phyloP scores from a whole-genome alignment of 1,139 yeast species.

The Geotrichum candidum region DNA sequence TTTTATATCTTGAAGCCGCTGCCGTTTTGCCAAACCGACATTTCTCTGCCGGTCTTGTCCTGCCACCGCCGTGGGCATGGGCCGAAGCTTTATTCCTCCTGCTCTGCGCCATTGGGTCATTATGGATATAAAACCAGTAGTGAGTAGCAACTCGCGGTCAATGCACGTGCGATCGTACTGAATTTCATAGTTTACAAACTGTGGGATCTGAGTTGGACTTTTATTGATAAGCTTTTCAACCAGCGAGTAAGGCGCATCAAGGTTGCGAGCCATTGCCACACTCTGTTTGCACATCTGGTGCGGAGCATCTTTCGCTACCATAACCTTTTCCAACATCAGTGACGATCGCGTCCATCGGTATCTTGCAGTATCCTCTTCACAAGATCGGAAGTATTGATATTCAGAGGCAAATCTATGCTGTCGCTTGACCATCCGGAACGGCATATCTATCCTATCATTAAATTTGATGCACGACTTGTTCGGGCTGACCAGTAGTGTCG shows the following conservation, averaged over 20 bases:
- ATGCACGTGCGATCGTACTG: conserved; percentile 17
- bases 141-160: conserved; percentile 20
- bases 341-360: conserved; percentile 13
- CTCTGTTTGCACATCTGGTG: conserved; percentile 8
- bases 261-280: conserved; percentile 14
- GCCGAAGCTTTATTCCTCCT: not conserved
- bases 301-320: conserved; percentile 9
- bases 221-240: conserved; percentile 1
- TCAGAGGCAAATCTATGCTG: conserved; percentile 7
- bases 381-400: conserved; percentile 14
- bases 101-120: conserved; percentile 20
- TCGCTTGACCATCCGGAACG: conserved; percentile 12
- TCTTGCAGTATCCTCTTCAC: conserved; percentile 7
- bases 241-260: not conserved
- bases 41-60: not conserved
- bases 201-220: not conserved
- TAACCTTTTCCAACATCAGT: conserved; percentile 14
- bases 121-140: conserved; percentile 22
- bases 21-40: too few species aligned
- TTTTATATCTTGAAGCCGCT: not conserved
- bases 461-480: conserved; percentile 16
- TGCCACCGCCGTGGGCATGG: not conserved
- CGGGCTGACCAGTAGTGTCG: conserved; percentile 6
- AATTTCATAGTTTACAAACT: conserved; percentile 20
- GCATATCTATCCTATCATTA: conserved; percentile 9